phyloP scores from a whole-genome alignment of 805 yeast species.

The Sungouiella thailandica region DNA sequence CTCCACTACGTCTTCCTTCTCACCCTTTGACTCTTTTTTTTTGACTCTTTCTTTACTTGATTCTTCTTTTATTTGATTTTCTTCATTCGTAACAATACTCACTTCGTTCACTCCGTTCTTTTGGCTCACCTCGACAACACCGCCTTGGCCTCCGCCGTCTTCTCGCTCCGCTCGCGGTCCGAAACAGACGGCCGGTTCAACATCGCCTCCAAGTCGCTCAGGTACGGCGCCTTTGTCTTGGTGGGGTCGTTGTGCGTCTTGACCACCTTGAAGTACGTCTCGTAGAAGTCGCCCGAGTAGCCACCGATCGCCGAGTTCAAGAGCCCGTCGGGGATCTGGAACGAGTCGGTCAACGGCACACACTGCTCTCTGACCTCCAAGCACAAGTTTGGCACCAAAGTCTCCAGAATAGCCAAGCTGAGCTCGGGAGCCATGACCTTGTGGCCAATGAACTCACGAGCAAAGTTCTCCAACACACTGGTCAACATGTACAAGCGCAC shows the following conservation, averaged over 20 bases:
- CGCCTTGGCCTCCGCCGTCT: slow-evolving; percentile 5
- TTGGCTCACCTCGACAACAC: too few relatives aligned
- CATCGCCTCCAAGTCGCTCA: slow-evolving; percentile 16
- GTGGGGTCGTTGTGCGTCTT: slow-evolving; percentile 14
- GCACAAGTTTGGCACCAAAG: slow-evolving; percentile 12
- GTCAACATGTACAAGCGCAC: slow-evolving; percentile 31
- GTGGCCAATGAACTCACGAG: slow-evolving; percentile 34
- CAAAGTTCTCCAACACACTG: slow-evolving; percentile 22
- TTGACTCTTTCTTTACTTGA: too few relatives aligned
- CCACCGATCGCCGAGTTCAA: slow-evolving; percentile 16
- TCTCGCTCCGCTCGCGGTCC: slow-evolving; percentile 11
- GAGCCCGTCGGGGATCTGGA: slow-evolving; percentile 16
- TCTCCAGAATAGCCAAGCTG: slow-evolving; percentile 22
- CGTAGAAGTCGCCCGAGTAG: slow-evolving; percentile 18
- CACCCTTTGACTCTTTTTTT: too few relatives aligned
- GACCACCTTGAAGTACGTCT: slow-evolving; percentile 15
- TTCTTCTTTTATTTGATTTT: too few relatives aligned
- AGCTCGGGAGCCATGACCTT: slow-evolving; percentile 28
- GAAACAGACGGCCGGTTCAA: slow-evolving; percentile 11
- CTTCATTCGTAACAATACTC: too few relatives aligned
- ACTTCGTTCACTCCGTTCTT: too few relatives aligned
- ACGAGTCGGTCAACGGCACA: slow-evolving; percentile 16
- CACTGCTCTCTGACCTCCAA: slow-evolving; percentile 12
- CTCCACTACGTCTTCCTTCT: too few relatives aligned
- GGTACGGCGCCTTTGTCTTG: slow-evolving; percentile 17